Evolutionary conservation across 805 yeast species (phyloP), one percentile per base, ranked within the genome.

Genomic region (Sugiyamaella americana): DNA sequence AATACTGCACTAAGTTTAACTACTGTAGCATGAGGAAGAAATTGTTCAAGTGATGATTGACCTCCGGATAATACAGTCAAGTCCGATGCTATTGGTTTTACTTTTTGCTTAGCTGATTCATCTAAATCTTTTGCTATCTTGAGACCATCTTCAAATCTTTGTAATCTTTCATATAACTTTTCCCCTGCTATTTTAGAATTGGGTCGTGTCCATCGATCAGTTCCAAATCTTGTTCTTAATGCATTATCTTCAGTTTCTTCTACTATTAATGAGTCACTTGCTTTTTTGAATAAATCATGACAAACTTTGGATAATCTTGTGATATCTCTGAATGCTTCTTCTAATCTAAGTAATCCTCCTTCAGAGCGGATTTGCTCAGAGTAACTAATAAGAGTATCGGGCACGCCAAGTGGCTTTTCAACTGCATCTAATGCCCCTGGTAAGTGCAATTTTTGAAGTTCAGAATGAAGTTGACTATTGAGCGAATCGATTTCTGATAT

Each of bases 81-180:
- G 6, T 61, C 58, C 1, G 73, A 69, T 46, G 71, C 74, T 41
- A 84, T 68, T n/a, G 72, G 69, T 1, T 60, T 52, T 51, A 78
- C 76, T 41, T 75, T 74, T 2, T 64, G 59, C 4, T 62, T 54
- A 0, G 86, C 75, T 2, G 73, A 65, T 2, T 61, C 61, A 61
- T 88, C 95, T 5, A 93, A 84, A 2, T 66, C 58, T 23, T 66
- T 63, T 1, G 95, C 93, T 51, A 78, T 78, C 1, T 57, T 54
- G 16, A 84, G 60, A 56, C 80, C 82, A 2, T 57, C 59, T 26
- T 69, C 69, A 58, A 82, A 66, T 18, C 72, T 72, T 1, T 59
- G 57, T 1, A 80, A 58, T 41, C 73, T 73, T 2, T 63, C 61
- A 40, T 64, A 52, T 3, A 75, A 60, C 1, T 64, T 68, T 0